Conservation (phyloP, 768 basidiomycete species). For the Mycena floridula region DNA sequence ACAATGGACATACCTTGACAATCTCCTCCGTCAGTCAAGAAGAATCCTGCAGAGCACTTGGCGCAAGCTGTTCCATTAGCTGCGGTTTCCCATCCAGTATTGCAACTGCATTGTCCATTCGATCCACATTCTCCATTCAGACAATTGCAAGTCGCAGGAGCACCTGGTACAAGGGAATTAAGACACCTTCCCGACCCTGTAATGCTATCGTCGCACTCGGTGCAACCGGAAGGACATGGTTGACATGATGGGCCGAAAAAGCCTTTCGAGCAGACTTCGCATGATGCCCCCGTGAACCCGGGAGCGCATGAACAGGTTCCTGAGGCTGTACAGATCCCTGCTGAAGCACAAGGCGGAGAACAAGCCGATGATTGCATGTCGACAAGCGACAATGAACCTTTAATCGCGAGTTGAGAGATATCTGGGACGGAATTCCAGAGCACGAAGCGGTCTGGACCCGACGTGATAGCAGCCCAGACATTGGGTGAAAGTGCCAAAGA, state of each 20-base stretch:
- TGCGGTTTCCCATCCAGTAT: conserved; percentile 67
- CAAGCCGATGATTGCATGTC: conserved; percentile 72
- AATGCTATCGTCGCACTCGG: conserved; percentile 72
- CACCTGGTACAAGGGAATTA: conserved; percentile 37
- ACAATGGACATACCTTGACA: conserved; percentile 51
- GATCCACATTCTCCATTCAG: conserved; percentile 70
- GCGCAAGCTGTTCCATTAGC: conserved; percentile 74
- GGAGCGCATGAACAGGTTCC: conserved; percentile 68
- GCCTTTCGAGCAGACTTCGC: conserved; percentile 69
- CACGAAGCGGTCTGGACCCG: conserved; percentile 53
- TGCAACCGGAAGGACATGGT: conserved; percentile 64
- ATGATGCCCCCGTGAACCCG: conserved; percentile 74
- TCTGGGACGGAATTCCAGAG: conserved; percentile 81
- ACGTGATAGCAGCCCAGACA: conserved; percentile 60
- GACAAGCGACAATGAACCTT: conserved; percentile 51
- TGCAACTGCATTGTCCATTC: conserved; percentile 69
- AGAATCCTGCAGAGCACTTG: conserved; percentile 71
- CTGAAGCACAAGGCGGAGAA: conserved; percentile 67
- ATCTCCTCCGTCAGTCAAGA: conserved; percentile 59
- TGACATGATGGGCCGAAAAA: conserved; percentile 74
- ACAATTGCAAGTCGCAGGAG: conserved; percentile 72
- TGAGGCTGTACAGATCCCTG: conserved; percentile 63
- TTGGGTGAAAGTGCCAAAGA: conserved; percentile 68
- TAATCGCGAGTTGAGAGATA: conserved; percentile 55
- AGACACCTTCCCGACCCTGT: conserved; percentile 74